These are phyloP conservation scores for Coccomyxa sp. DNA, from an alignment of 139 green algal species.

Conservation along the genomic window DNA sequence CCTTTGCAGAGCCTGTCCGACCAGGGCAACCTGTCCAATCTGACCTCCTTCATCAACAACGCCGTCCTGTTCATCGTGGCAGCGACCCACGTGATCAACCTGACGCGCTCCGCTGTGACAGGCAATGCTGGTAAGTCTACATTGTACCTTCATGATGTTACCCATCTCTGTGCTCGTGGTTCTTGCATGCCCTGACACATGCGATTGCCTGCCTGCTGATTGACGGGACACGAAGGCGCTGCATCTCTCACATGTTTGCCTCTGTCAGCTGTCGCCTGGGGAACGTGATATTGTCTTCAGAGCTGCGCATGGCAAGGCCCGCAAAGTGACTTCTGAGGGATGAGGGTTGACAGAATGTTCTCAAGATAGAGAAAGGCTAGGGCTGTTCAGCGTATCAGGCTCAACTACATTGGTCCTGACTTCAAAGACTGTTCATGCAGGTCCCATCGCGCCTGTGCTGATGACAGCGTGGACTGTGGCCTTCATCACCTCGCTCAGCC, in stretches of 20 bases:
- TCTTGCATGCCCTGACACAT: background rate
- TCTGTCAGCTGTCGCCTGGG: background rate
- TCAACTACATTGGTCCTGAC: background rate
- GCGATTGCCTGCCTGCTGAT: background rate
- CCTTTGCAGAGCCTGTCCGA: background rate
- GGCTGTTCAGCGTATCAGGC: background rate
- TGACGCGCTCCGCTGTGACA: background rate
- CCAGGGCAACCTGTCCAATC: background rate
- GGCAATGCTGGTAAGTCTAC: background rate
- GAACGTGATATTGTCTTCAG: no score
- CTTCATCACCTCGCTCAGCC: background rate
- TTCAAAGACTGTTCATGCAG: background rate
- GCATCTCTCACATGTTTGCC: background rate
- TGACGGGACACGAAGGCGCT: background rate
- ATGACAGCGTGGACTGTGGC: background rate
- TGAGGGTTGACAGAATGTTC: background rate
- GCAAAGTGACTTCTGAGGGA: background rate
- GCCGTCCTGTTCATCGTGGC: background rate
- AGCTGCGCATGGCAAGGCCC: no score
- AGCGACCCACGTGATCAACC: background rate
- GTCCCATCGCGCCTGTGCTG: background rate
- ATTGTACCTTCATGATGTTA: background rate
- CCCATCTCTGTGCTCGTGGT: background rate
- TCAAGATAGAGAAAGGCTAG: background rate
- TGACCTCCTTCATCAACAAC: background rate